Percentiles rank a stretch among this genome's conserved stretches.
phyloP scores from a whole-genome alignment of 345 rosid genomes.

The Rhodamnia argentea region DNA sequence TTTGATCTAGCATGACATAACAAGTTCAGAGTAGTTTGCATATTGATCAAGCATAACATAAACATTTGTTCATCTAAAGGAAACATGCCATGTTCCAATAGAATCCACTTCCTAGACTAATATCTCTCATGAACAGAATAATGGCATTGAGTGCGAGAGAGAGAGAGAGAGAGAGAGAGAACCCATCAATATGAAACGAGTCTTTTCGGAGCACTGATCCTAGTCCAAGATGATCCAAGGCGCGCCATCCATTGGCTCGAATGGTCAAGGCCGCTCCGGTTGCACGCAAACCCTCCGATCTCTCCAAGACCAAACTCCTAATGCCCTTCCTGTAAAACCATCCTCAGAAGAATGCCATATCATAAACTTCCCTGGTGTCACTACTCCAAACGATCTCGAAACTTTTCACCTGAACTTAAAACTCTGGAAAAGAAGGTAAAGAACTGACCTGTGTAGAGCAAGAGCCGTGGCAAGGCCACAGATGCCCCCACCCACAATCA shows the following conservation, averaged over 20 bases:
- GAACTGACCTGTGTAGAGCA: neutral
- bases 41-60: neutral
- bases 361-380: neutral
- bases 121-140: neutral
- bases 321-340: conserved; percentile 2
- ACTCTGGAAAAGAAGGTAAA: neutral
- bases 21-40: neutral
- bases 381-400: neutral
- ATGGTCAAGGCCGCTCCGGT: neutral
- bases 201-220: neutral
- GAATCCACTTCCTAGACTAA: neutral
- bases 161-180: neutral
- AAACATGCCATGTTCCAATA: neutral
- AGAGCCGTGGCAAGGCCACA: conserved; percentile 10
- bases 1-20: neutral
- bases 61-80: neutral
- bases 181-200: neutral
- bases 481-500: conserved; percentile 7
- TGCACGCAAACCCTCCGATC: neutral
- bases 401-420: neutral
- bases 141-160: neutral
- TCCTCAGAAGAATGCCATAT: neutral
- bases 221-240: neutral
- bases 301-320: neutral
- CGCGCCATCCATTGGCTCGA: neutral